phyloP scores from a whole-genome alignment of 2,329 filamentous ascomycete species.

The Arthrobotrys conoides region DNA sequence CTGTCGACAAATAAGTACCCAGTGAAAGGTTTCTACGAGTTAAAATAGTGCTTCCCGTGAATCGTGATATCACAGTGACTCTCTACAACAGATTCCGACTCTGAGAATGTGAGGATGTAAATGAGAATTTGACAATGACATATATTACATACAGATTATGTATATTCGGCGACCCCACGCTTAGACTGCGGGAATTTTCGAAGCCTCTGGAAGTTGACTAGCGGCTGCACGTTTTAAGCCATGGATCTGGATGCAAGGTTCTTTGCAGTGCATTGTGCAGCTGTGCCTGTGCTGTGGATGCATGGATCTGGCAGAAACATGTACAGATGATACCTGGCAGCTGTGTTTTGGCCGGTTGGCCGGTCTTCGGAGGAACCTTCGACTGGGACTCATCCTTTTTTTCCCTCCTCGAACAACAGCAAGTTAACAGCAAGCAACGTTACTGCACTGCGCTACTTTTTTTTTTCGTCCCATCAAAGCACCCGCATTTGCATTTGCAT shows the following conservation, averaged over 20 bases:
- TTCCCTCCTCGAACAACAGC: neutral
- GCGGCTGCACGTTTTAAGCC: slow-evolving; percentile 25
- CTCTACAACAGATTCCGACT: neutral
- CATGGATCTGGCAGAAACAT: slow-evolving; percentile 17
- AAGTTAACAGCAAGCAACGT: neutral
- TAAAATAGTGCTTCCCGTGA: neutral
- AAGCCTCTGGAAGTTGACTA: slow-evolving; percentile 10
- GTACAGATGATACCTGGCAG: neutral
- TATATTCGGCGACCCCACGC: slow-evolving; percentile 25
- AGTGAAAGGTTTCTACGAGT: neutral
- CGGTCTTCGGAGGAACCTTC: slow-evolving; percentile 44
- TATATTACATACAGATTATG: neutral
- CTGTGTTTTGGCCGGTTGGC: slow-evolving; percentile 16
- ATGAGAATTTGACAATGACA: neutral
- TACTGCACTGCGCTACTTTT: slow-evolving; percentile 29
- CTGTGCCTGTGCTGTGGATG: neutral
- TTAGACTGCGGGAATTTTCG: slow-evolving; percentile 43
- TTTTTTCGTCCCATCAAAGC: slow-evolving; percentile 19
- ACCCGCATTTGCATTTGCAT: slow-evolving; percentile 6
- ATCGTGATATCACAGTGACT: slow-evolving; percentile 6
- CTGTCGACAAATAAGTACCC: neutral
- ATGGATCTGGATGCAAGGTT: slow-evolving; percentile 44
- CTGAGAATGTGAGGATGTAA: neutral
- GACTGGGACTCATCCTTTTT: slow-evolving; percentile 9
- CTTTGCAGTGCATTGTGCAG: neutral